Percentiles rank a stretch among this genome's conserved stretches.
Evolutionary conservation across 768 basidiomycete species (phyloP).

Genomic region (Suillus weaverae): DNA sequence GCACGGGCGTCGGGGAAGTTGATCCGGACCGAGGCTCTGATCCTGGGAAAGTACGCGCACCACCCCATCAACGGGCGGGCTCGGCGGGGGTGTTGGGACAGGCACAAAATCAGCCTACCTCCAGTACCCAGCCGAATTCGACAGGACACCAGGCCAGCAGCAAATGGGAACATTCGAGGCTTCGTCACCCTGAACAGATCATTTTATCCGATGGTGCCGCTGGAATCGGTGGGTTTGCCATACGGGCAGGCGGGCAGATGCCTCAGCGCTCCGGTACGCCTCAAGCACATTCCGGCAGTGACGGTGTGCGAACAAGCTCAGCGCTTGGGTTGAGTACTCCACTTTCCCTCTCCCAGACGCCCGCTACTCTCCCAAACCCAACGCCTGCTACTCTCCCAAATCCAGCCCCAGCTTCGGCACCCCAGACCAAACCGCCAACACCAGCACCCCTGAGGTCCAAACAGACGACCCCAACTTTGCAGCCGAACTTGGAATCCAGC

Average conservation of each 20-base stretch:
- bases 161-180: not conserved
- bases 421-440: not conserved
- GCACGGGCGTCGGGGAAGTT: constrained; percentile 18
- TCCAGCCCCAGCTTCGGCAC: not conserved
- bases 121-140: constrained; percentile 5
- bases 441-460: not conserved
- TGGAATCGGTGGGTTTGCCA: not conserved
- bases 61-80: constrained; percentile 1
- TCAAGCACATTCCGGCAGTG: not conserved
- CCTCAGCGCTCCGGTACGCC: not conserved
- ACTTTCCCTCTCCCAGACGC: not conserved
- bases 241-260: not conserved
- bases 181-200: constrained; percentile 10
- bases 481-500: not conserved
- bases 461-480: not conserved
- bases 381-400: not conserved
- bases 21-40: constrained; percentile 21
- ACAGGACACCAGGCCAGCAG: not conserved
- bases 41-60: constrained; percentile 6
- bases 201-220: not conserved
- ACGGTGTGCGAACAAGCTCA: not conserved
- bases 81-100: not conserved
- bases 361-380: not conserved
- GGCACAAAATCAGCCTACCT: constrained; percentile 5
- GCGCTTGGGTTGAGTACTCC: not conserved